Base-by-base conservation (phyloP, 75 land plant genomes). In the Sequoiadendron giganteum region DNA sequence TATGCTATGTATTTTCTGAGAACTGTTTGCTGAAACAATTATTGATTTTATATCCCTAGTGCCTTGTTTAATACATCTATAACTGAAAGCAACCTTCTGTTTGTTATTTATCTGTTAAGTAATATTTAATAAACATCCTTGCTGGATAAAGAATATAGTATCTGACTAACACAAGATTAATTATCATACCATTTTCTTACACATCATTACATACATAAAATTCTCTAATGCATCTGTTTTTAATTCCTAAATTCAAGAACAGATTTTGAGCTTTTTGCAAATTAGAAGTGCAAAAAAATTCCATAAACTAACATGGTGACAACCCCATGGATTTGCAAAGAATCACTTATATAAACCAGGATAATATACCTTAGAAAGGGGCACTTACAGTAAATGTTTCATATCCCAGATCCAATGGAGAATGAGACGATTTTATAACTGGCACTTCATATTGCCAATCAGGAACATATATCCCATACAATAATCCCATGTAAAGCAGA, bases 381-480 rank as follows among this genome's bases (percentile, higher is more conserved):
- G 52, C 45, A 87, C 90, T 89, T 89, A 89, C 85, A 39, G 45
- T 79, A 54, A 43, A 89, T 48, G 87, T 70, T 73, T 85, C 81
- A 25, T 45, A 82, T n/a, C 84, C 84, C 30, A 47, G 54, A 82
- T 82, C 48, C 43, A 82, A 82, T 13, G 79, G 83, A 38, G 88
- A 47, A 38, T 38, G 58, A 38, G 87, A 85, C 1, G 87, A 36
- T 28, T 86, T 80, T 85, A 42, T 55, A 4, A 36, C 36, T 32
- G 86, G 25, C 78, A 87, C 78, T 78, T 89, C 85, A 75, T 90
- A 94, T 54, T 93, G 75, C 97, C 97, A 96, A 81, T 94, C 95
- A 90, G 97, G 95, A 42, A 96, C 96, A 90, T 92, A 93, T 75
- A 95, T 61, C 6, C 97, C 96, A 88, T 96, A 96, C 49, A 94